A percentile compares a stretch with the other conserved stretches of the same genome.
Conservation (phyloP, 345 rosid species). For the Luvunga scandens region DNA sequence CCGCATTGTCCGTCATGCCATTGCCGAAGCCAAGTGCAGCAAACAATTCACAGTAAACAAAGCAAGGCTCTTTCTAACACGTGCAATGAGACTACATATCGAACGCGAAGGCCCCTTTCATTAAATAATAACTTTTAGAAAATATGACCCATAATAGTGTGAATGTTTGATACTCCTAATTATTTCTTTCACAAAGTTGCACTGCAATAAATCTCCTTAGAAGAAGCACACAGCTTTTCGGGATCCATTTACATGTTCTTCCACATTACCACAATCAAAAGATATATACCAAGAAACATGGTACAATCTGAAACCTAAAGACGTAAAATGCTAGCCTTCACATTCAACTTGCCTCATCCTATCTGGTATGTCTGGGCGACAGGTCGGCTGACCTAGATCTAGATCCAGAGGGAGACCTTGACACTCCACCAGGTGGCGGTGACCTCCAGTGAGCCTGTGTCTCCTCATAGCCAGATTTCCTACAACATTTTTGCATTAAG, state of each 20-base stretch:
- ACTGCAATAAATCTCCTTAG: neutral
- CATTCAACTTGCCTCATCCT: neutral
- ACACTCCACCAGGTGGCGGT: constrained; percentile 36
- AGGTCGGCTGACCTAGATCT: constrained; percentile 59
- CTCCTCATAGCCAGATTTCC: constrained; percentile 49
- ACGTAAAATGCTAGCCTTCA: neutral
- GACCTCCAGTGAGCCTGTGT: constrained; percentile 42
- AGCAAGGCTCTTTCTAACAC: neutral
- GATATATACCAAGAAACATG: neutral
- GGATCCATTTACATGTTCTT: neutral
- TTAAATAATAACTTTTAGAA: neutral
- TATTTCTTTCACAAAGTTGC: neutral
- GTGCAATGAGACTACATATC: neutral
- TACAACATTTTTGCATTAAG: constrained; percentile 17
- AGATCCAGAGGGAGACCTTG: constrained; percentile 71
- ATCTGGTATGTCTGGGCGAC: constrained; percentile 42
- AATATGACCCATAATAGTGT: neutral
- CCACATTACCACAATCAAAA: constrained; percentile 1
- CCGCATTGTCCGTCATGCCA: too few relatives aligned
- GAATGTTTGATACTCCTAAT: neutral
- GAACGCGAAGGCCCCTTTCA: neutral
- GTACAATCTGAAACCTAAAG: neutral
- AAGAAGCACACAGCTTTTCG: too few relatives aligned
- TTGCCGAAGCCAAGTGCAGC: too few relatives aligned
- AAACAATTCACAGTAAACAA: neutral